Percentiles rank a stretch among this genome's conserved stretches.
These are phyloP conservation scores for Podaxis sp. DNA, from an alignment of 768 basidiomycete genomes.

Conservation along the genomic window DNA sequence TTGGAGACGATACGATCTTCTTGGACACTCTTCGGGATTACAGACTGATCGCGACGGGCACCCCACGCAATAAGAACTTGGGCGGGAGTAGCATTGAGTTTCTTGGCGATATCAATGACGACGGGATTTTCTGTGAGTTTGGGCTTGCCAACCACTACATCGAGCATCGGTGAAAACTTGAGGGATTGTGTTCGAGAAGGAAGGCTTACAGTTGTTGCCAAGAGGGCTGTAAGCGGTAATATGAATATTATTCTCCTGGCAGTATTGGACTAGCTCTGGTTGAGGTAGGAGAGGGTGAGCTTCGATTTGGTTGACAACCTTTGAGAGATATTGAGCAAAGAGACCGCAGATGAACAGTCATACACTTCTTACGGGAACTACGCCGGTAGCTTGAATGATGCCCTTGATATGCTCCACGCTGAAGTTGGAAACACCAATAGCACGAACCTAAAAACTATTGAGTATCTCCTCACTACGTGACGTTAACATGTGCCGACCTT, in stretches of 20 bases:
- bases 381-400: conserved; percentile 66
- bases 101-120: conserved; percentile 61
- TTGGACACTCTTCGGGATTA: conserved; percentile 83
- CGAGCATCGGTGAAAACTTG: conserved; percentile 1
- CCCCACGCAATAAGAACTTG: conserved; percentile 88
- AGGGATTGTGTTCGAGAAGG: not conserved
- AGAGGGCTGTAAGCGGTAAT: conserved; percentile 68
- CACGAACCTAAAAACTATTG: conserved; percentile 44
- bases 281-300: conserved; percentile 80
- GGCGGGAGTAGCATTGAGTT: conserved; percentile 64
- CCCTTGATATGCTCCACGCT: conserved; percentile 61
- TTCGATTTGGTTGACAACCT: conserved; percentile 79
- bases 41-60: conserved; percentile 67
- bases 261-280: conserved; percentile 67
- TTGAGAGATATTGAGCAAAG: not conserved
- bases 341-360: not conserved
- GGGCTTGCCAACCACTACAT: conserved; percentile 55
- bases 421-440: conserved; percentile 85
- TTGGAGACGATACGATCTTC: conserved; percentile 72
- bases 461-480: not conserved
- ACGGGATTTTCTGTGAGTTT: conserved; percentile 66
- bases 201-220: conserved; percentile 68
- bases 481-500: conserved; percentile 45
- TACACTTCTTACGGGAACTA: conserved; percentile 55
- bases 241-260: conserved; percentile 67